phyloP scores from a whole-genome alignment of 2,329 filamentous ascomycete species.

The Chaetomium strumarium region DNA sequence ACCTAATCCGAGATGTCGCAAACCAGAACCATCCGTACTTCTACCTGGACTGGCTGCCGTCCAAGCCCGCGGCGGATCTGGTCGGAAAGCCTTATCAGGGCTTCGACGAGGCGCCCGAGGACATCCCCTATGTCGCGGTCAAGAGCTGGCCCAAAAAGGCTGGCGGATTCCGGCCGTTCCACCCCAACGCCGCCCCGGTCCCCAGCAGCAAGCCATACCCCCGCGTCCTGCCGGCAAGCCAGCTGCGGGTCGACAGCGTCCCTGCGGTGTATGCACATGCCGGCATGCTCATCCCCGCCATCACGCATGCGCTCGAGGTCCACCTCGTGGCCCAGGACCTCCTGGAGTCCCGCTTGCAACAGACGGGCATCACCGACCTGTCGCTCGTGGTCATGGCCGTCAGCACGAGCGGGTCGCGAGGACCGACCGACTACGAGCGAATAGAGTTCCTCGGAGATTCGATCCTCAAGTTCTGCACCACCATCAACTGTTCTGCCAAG shows the following conservation, averaged over 20 bases:
- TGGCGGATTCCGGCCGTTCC: slow-evolving; percentile 50
- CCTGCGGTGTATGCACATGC: slow-evolving; percentile 42
- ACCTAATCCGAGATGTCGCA: slow-evolving; percentile 37
- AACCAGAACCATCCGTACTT: slow-evolving; percentile 33
- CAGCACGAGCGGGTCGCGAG: slow-evolving; percentile 55
- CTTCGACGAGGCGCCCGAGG: slow-evolving; percentile 35
- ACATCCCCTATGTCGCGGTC: slow-evolving; percentile 46
- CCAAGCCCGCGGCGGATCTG: slow-evolving; percentile 38
- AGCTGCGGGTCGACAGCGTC: slow-evolving; percentile 46
- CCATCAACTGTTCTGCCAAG: slow-evolving; percentile 55
- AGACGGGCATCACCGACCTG: slow-evolving; percentile 48
- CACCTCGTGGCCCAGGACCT: slow-evolving; percentile 58
- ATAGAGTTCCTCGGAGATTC: slow-evolving; percentile 85
- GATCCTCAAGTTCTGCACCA: slow-evolving; percentile 68
- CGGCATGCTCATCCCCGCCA: slow-evolving; percentile 62
- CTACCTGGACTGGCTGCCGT: slow-evolving; percentile 36
- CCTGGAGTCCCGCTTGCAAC: slow-evolving; percentile 45
- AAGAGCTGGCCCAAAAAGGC: slow-evolving; percentile 47
- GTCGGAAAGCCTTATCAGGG: slow-evolving; percentile 35
- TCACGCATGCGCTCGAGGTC: slow-evolving; percentile 64
- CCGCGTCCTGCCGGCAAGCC: slow-evolving; percentile 39
- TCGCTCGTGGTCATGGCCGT: slow-evolving; percentile 62
- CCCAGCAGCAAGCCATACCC: slow-evolving; percentile 37
- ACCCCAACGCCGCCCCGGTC: slow-evolving; percentile 14
- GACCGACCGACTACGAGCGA: slow-evolving; percentile 67